Conservation (phyloP, 164 flowering plant species). For the Taxillus chinensis region DNA sequence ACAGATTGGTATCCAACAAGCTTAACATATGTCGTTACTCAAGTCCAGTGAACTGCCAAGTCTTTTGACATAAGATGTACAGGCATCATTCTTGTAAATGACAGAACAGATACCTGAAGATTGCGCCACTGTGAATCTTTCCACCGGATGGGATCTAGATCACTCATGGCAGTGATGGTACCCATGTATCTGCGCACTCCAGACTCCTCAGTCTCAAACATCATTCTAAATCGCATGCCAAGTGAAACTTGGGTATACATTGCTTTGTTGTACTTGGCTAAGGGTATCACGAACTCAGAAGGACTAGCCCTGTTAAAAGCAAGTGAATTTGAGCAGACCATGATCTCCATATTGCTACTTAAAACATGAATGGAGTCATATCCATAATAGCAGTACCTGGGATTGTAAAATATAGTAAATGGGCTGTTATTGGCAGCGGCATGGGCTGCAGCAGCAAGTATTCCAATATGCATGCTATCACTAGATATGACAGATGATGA, state of each 20-base stretch:
- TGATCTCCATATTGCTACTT: neutral
- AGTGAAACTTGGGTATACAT: slow-evolving; percentile 83
- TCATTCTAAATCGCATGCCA: slow-evolving; percentile 95
- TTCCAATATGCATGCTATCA: slow-evolving; percentile 98
- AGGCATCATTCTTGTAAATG: neutral
- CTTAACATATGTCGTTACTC: neutral
- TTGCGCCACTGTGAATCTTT: slow-evolving; percentile 92
- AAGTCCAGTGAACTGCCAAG: neutral
- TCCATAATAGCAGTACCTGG: slow-evolving; percentile 41
- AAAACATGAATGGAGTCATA: neutral
- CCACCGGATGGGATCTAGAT: slow-evolving; percentile 84
- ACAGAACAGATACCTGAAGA: slow-evolving; percentile 53
- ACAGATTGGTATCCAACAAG: neutral
- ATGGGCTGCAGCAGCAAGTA: slow-evolving; percentile 98
- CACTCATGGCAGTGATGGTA: slow-evolving; percentile 79
- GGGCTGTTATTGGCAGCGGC: slow-evolving; percentile 94
- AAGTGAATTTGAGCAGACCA: slow-evolving; percentile 3
- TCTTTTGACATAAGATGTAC: neutral
- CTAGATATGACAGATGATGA: slow-evolving; percentile 94
- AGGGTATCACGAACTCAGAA: slow-evolving; percentile 84
- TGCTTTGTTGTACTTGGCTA: slow-evolving; percentile 89
- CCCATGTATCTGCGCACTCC: slow-evolving; percentile 95
- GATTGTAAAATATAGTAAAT: slow-evolving; percentile 85
- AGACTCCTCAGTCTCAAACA: slow-evolving; percentile 96
- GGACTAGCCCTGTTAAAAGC: slow-evolving; percentile 69